Conservation (phyloP, 495 filamentous ascomycete genomes). For the Tirmania nivea region DNA sequence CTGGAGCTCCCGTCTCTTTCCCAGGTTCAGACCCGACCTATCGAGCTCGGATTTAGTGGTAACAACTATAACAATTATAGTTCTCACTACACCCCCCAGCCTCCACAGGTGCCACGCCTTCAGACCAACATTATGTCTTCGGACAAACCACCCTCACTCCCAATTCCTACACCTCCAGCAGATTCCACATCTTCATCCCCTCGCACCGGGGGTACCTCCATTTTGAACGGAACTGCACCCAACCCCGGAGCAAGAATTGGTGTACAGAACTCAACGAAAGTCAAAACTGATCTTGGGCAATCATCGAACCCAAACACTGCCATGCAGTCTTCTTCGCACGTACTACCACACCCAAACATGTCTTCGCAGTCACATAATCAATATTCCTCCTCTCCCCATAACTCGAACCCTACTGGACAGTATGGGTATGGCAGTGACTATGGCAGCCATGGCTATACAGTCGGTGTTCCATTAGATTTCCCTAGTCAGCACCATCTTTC, state of each 20-base stretch:
- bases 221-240: slow-evolving; percentile 31
- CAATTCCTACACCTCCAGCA: slow-evolving; percentile 41
- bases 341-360: slow-evolving; percentile 20
- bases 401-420: slow-evolving; percentile 25
- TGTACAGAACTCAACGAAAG: slow-evolving; percentile 19
- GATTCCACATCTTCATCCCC: slow-evolving; percentile 42
- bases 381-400: slow-evolving; percentile 28
- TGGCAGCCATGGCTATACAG: slow-evolving; percentile 25
- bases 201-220: slow-evolving; percentile 39
- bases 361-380: slow-evolving; percentile 23
- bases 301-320: slow-evolving; percentile 2
- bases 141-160: slow-evolving; percentile 59
- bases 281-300: slow-evolving; percentile 5
- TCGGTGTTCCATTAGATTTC: slow-evolving; percentile 55
- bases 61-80: slow-evolving; percentile 39
- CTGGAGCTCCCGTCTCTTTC: slow-evolving; percentile 94
- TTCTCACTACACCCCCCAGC: slow-evolving; percentile 44
- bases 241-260: slow-evolving; percentile 35
- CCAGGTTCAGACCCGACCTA: slow-evolving; percentile 65
- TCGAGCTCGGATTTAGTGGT: slow-evolving; percentile 38
- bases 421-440: slow-evolving; percentile 29
- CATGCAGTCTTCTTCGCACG: slow-evolving; percentile 3
- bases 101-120: slow-evolving; percentile 29
- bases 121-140: slow-evolving; percentile 27
- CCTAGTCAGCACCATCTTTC: slow-evolving; percentile 68